Conservation (phyloP, 345 rosid species). For the Eucalyptus sideroxylon region DNA sequence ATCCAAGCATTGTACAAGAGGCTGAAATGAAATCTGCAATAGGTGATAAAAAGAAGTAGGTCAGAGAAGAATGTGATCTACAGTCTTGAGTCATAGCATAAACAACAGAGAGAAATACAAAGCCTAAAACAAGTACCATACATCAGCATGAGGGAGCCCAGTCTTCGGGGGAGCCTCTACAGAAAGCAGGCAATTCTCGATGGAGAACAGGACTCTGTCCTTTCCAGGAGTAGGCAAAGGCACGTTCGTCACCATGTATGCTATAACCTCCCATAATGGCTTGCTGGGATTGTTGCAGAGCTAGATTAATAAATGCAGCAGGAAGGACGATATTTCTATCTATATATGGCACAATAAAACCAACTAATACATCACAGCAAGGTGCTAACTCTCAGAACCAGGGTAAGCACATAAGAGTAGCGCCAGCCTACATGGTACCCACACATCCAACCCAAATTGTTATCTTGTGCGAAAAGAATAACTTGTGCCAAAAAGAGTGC, state of each 20-base stretch:
- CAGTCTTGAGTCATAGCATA: background rate
- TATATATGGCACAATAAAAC: background rate
- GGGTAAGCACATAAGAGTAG: background rate
- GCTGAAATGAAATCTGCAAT: constrained; percentile 94
- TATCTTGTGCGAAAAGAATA: background rate
- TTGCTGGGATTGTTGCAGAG: constrained; percentile 54
- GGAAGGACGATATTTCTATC: background rate
- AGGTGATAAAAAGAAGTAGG: background rate
- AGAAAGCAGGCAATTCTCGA: constrained; percentile 77
- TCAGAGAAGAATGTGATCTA: background rate
- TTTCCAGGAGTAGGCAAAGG: constrained; percentile 94
- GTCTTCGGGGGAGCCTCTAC: constrained; percentile 91
- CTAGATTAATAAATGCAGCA: background rate
- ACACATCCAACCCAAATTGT: background rate
- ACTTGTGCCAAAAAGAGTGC: background rate
- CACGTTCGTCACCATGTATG: constrained; percentile 65
- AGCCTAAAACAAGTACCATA: constrained; percentile 19
- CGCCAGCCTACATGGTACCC: background rate
- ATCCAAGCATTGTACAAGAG: constrained; percentile 91
- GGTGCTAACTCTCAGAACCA: background rate
- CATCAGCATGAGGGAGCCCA: constrained; percentile 93
- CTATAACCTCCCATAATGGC: constrained; percentile 86
- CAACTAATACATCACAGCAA: background rate
- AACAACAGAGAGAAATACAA: background rate
- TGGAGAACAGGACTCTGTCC: constrained; percentile 81